These are phyloP conservation scores for Globisporangium middletonii DNA, from an alignment of 352 stramenopile species.

Conservation along the genomic window DNA sequence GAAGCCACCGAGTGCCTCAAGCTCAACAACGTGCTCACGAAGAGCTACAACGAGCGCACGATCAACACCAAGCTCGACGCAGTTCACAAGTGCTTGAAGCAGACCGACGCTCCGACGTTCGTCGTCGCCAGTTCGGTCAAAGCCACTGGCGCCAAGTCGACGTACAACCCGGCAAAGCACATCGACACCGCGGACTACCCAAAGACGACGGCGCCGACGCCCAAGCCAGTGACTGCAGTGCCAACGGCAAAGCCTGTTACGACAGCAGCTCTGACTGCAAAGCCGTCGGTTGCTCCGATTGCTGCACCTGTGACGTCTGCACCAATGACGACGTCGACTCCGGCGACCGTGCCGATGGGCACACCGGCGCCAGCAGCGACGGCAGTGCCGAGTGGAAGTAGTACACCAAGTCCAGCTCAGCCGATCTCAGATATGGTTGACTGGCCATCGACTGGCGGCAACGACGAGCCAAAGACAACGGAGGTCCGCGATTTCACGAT, in stretches of 20 bases:
- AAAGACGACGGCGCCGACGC: neutral
- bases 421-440: no score
- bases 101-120: neutral
- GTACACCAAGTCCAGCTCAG: no score
- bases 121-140: neutral
- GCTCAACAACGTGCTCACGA: neutral
- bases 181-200: neutral
- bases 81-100: neutral
- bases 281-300: no score
- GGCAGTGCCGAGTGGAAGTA: no score
- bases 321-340: no score
- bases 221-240: neutral
- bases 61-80: constrained; percentile 4
- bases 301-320: no score
- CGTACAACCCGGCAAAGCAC: neutral
- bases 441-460: no score
- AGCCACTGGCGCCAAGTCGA: neutral
- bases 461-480: no score
- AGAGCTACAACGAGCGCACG: neutral
- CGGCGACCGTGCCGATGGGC: no score
- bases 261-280: neutral
- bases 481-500: no score
- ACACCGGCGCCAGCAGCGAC: no score
- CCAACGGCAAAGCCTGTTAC: neutral
- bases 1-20: neutral